Evolutionary conservation across 495 filamentous ascomycete genomes (phyloP).

Genomic region (Chaetomidium leptoderma): DNA sequence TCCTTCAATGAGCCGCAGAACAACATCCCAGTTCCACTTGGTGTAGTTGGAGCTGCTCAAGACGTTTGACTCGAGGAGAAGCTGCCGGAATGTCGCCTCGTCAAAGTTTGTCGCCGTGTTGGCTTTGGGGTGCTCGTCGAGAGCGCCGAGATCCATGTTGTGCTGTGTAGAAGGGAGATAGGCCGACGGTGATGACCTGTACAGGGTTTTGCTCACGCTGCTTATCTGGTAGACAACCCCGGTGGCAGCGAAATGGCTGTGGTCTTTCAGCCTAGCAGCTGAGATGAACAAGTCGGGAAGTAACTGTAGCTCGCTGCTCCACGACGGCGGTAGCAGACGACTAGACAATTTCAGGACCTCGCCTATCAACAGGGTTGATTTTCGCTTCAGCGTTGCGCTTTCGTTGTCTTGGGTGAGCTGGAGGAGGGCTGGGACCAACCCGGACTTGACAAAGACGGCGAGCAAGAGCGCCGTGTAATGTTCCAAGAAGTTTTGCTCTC

Average conservation of each 20-base stretch:
- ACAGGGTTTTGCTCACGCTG: slow-evolving; percentile 89
- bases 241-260: slow-evolving; percentile 73
- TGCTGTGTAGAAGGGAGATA: slow-evolving; percentile 37
- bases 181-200: slow-evolving; percentile 60
- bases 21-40: slow-evolving; percentile 97
- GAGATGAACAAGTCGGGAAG: slow-evolving; percentile 75
- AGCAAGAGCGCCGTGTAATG: slow-evolving; percentile 91
- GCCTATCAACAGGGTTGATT: slow-evolving; percentile 83
- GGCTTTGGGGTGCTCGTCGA: slow-evolving; percentile 65
- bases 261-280: slow-evolving; percentile 63
- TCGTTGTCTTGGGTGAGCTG: slow-evolving; percentile 64
- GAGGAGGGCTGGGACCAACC: slow-evolving; percentile 73
- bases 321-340: slow-evolving; percentile 69
- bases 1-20: slow-evolving; percentile 86
- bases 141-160: slow-evolving; percentile 38
- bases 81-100: slow-evolving; percentile 77
- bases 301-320: slow-evolving; percentile 77
- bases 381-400: slow-evolving; percentile 73
- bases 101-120: slow-evolving; percentile 73
- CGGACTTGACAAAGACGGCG: slow-evolving; percentile 78
- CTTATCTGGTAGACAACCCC: slow-evolving; percentile 94
- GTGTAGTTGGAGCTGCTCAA: slow-evolving; percentile 76
- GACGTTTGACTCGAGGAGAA: slow-evolving; percentile 83
- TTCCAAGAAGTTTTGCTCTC: slow-evolving; percentile 77
- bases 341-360: slow-evolving; percentile 87